Base-by-base conservation (phyloP, 1,284 basidiomycete species). In the Puccinia polysora region DNA sequence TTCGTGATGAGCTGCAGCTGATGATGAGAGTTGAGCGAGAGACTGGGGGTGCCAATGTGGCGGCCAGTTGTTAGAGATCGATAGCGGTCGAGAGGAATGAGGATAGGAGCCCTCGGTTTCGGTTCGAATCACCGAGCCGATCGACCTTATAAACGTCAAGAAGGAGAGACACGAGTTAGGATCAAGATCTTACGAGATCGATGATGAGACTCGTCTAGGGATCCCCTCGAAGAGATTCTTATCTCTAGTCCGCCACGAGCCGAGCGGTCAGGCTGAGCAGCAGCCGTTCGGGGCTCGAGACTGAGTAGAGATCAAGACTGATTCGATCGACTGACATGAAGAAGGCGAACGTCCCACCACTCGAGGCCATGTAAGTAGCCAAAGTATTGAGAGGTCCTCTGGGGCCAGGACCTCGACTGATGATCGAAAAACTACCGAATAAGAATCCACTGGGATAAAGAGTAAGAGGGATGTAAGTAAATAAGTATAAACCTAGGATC, bases 301-400 rank as follows among this genome's bases (percentile, higher is more conserved):
- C 10, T 50, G 1, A 1, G 25, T 55, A 28, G 8, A 1, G 14
- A 20, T 5, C 10, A n/a, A n/a, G n/a, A n/a, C n/a, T n/a, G n/a
- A n/a, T n/a, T n/a, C n/a, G n/a, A 47, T n/a, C 12, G n/a, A 60
- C 68, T 10, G 20, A 71, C 68, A 71, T 71, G 38, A 71, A 71
- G 38, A 71, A 71, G 18, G 68, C 68, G 50, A 71, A 71, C 18
- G 68, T 71, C n/a, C 68, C 68, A n/a, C 68, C 68, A 30, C 68
- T 71, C 4, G 68, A 71, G 8, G 50, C 36, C 68, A 71, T 71
- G 49, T 71, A 71, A 30, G 45, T 71, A 62, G 68, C 68, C 12
- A 71, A 25, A 4, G 68, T 71, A 49, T 71, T 60, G 6, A 71
- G 36, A 6, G 68, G 58, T 43, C 68, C 68, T 52, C 49, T 36